Conservation (phyloP, 75 land plant genomes). For the Isoetes taiwanensis region DNA sequence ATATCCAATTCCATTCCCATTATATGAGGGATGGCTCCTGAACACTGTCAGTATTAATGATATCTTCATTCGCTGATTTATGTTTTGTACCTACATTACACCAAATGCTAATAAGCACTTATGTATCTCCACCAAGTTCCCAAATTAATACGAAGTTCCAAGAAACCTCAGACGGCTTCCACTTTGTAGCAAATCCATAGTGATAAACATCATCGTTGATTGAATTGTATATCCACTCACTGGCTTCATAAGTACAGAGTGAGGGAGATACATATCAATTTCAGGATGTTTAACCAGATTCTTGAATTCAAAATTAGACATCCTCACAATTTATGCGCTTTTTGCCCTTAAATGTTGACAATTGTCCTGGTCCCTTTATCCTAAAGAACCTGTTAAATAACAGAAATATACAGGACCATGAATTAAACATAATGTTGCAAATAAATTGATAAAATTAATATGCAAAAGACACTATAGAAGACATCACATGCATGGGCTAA, state of each 20-base stretch:
- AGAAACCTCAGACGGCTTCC: slow-evolving; percentile 52
- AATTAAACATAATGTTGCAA: background rate
- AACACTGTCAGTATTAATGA: too few relatives aligned
- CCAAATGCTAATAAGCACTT: too few relatives aligned
- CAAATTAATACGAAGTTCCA: too few relatives aligned
- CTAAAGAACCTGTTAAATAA: slow-evolving; percentile 58
- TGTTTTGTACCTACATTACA: too few relatives aligned
- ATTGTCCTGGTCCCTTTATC: slow-evolving; percentile 62
- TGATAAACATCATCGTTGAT: slow-evolving; percentile 87
- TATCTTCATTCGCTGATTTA: too few relatives aligned
- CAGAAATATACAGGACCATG: background rate
- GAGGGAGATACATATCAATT: slow-evolving; percentile 53
- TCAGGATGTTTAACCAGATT: slow-evolving; percentile 52
- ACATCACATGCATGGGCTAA: background rate
- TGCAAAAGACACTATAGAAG: background rate
- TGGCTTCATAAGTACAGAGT: slow-evolving; percentile 52
- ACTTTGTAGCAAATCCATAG: slow-evolving; percentile 73
- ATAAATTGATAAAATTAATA: background rate
- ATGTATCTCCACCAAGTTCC: too few relatives aligned
- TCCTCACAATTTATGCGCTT: slow-evolving; percentile 69
- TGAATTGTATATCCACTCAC: slow-evolving; percentile 44
- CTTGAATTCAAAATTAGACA: slow-evolving; percentile 77
- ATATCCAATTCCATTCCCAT: too few relatives aligned
- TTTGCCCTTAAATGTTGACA: slow-evolving; percentile 84
- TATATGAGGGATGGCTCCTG: too few relatives aligned